Percentiles rank a stretch among this genome's conserved stretches.
phyloP scores from a whole-genome alignment of 192 early-diverging fungal genomes.

The Obelidium mucronatum region DNA sequence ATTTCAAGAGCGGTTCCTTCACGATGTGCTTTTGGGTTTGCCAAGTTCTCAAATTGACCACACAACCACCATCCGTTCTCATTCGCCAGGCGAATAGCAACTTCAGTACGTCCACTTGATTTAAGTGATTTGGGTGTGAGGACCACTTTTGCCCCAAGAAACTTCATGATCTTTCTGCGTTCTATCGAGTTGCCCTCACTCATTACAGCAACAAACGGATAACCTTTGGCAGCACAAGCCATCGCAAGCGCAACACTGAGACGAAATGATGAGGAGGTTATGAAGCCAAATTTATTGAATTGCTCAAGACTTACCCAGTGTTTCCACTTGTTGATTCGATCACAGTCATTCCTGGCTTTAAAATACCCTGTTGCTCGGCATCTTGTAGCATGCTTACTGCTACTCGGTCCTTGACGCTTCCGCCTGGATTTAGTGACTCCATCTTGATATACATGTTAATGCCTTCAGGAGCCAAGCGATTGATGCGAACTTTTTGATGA shows the following conservation, averaged over 20 bases:
- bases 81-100: constrained; percentile 42
- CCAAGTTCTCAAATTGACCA: constrained; percentile 49
- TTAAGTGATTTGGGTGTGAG: constrained; percentile 47
- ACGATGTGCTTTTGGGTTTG: constrained; percentile 50
- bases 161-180: constrained; percentile 49
- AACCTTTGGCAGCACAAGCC: neutral
- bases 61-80: constrained; percentile 46
- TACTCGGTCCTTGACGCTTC: constrained; percentile 97
- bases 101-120: constrained; percentile 39
- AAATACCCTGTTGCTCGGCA: constrained; percentile 84
- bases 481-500: constrained; percentile 31
- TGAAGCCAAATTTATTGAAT: neutral
- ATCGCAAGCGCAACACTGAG: neutral
- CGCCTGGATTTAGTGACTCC: constrained; percentile 97
- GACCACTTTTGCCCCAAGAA: constrained; percentile 46
- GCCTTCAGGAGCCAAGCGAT: constrained; percentile 53
- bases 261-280: neutral
- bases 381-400: constrained; percentile 93
- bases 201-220: constrained; percentile 7
- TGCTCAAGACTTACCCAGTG: constrained; percentile 67
- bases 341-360: constrained; percentile 89
- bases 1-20: constrained; percentile 52
- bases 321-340: constrained; percentile 72
- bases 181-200: neutral
- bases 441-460: constrained; percentile 92